Evolutionary conservation across 1,284 basidiomycete species (phyloP).

Genomic region (Moesziomyces globuligerus): DNA sequence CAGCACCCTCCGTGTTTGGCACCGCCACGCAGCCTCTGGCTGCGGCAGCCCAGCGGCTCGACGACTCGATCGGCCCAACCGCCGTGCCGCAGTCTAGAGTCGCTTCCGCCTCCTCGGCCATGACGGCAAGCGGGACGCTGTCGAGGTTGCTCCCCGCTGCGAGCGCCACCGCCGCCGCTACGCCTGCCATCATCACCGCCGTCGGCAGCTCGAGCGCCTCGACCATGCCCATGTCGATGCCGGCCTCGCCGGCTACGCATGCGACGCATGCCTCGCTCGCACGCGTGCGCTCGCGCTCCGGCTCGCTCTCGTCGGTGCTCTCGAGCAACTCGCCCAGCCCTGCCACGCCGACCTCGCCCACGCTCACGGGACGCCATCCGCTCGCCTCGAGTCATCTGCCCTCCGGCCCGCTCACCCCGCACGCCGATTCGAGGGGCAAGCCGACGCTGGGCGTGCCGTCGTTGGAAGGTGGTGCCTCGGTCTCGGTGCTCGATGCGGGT

Average conservation of each 20-base stretch:
- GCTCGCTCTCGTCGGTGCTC: constrained; percentile 42
- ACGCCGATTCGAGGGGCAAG: constrained; percentile 15
- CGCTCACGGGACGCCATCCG: constrained; percentile 26
- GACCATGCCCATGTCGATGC: constrained; percentile 20
- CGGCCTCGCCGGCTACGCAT: constrained; percentile 21
- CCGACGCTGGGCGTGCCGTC: constrained; percentile 7
- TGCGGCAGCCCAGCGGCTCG: constrained; percentile 28
- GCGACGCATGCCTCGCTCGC: constrained; percentile 24
- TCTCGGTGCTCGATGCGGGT: neutral
- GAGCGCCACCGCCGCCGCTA: constrained; percentile 37
- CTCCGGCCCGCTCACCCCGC: constrained; percentile 18
- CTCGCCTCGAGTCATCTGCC: constrained; percentile 31
- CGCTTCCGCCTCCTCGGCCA: neutral
- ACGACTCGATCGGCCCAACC: constrained; percentile 11
- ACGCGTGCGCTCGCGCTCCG: constrained; percentile 39
- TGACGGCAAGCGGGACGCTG: constrained; percentile 29
- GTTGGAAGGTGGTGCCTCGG: no score
- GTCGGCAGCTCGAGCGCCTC: constrained; percentile 35
- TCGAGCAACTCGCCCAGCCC: constrained; percentile 27
- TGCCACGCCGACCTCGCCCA: constrained; percentile 27
- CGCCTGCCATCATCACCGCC: constrained; percentile 31
- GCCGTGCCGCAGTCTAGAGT: neutral
- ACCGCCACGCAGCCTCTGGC: constrained; percentile 21
- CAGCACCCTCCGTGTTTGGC: constrained; percentile 15
- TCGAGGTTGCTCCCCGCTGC: constrained; percentile 35